Conservation (phyloP, 225 moss, liverwort and hornwort genomes). For the Bryum argenteum region DNA sequence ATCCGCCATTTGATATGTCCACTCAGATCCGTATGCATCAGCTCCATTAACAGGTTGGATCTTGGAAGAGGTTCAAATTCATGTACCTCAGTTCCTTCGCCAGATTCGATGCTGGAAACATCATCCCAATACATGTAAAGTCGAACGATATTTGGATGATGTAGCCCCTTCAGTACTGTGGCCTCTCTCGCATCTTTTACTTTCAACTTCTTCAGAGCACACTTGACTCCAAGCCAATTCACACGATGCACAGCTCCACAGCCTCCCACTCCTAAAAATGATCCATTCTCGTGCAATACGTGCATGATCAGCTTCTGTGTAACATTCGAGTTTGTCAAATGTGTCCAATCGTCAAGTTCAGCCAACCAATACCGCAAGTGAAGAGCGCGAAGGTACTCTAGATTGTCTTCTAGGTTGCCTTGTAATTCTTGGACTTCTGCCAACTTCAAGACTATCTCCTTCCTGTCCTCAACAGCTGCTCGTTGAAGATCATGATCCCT, state of each 20-base stretch:
- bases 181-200: constrained; percentile 18
- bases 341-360: background rate
- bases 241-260: background rate
- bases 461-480: constrained; percentile 10
- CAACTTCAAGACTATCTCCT: background rate
- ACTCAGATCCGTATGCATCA: background rate
- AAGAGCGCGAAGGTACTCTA: background rate
- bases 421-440: background rate
- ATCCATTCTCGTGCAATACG: too few relatives aligned
- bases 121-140: constrained; percentile 15
- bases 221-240: constrained; percentile 4
- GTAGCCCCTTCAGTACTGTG: background rate
- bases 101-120: background rate
- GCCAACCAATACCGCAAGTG: constrained; percentile 4
- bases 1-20: background rate
- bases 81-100: too few relatives aligned
- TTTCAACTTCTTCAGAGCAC: background rate
- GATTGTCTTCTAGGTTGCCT: too few relatives aligned
- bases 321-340: too few relatives aligned
- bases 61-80: too few relatives aligned
- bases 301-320: too few relatives aligned
- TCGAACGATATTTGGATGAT: constrained; percentile 16
- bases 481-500: background rate
- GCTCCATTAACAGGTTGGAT: background rate
- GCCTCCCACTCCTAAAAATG: background rate